A percentile compares a stretch with the other conserved stretches of the same genome.
Conservation (phyloP, 257 asterid species). For the Anisodus tanguticus region DNA sequence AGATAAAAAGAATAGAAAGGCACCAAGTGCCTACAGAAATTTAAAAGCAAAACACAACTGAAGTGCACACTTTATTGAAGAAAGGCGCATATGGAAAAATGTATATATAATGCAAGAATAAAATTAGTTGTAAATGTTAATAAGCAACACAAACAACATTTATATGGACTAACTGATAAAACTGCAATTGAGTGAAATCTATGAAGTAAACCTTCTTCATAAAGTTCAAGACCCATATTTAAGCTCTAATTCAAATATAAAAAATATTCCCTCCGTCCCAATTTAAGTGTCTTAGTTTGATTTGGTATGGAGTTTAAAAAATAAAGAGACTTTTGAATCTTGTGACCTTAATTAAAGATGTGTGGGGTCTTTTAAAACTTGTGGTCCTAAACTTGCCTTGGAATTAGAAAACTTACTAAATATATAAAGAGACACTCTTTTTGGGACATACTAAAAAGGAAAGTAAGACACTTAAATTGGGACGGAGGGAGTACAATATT, state of each 20-base stretch:
- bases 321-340: too few relatives aligned
- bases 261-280: too few relatives aligned
- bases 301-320: too few relatives aligned
- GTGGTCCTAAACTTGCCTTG: too few relatives aligned
- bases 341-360: too few relatives aligned
- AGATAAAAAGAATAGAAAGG: neutral
- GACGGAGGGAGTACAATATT: neutral
- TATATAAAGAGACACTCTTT: too few relatives aligned
- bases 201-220: neutral
- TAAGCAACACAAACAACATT: neutral
- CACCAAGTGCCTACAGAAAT: slow-evolving; percentile 11
- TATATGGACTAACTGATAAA: neutral
- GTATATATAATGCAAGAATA: slow-evolving; percentile 5
- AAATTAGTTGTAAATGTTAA: neutral
- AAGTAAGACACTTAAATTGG: too few relatives aligned
- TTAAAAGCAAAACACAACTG: slow-evolving; percentile 21
- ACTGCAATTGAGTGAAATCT: neutral
- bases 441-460: too few relatives aligned
- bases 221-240: neutral
- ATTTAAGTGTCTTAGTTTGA: too few relatives aligned
- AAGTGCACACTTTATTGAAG: neutral
- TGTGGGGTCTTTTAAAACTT: too few relatives aligned
- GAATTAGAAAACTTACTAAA: too few relatives aligned
- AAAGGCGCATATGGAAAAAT: neutral
- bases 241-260: neutral